These are phyloP conservation scores for Exophiala oligosperma DNA, from an alignment of 2,329 filamentous ascomycete genomes.

Conservation along the genomic window DNA sequence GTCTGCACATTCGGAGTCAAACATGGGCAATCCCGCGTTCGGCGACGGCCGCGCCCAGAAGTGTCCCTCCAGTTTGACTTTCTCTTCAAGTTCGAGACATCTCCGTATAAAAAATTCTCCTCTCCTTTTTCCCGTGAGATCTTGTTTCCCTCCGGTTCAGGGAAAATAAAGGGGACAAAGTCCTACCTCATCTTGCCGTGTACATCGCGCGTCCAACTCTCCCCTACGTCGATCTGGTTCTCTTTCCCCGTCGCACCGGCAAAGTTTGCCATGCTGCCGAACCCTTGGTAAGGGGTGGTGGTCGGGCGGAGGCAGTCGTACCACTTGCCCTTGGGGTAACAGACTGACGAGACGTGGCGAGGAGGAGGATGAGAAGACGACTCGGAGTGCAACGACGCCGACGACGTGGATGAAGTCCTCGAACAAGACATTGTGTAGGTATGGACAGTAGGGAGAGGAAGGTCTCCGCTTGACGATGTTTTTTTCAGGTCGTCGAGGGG, in stretches of 20 bases:
- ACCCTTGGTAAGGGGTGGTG: conserved; percentile 13
- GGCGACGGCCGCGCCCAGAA: too few species aligned
- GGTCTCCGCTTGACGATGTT: too few species aligned
- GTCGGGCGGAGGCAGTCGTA: conserved; percentile 23
- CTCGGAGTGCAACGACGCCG: background rate
- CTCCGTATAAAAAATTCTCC: too few species aligned
- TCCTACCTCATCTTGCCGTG: conserved; percentile 14
- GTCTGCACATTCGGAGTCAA: too few species aligned
- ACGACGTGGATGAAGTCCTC: background rate
- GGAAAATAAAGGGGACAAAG: background rate
- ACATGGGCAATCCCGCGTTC: too few species aligned
- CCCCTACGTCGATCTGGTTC: conserved; percentile 7
- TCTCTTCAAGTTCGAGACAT: too few species aligned
- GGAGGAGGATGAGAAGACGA: background rate
- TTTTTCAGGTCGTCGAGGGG: background rate
- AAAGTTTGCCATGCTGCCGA: conserved; percentile 19
- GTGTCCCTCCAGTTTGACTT: too few species aligned
- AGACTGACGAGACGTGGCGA: conserved; percentile 11
- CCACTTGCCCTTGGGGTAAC: conserved; percentile 20
- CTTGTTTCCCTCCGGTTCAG: too few species aligned
- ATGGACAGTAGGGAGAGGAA: background rate
- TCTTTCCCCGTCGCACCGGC: conserved; percentile 8
- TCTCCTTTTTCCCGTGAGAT: too few species aligned
- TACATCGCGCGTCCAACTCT: conserved; percentile 15
- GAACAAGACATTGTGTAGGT: background rate